Evolutionary conservation across 2,329 filamentous ascomycete genomes (phyloP).

Genomic region (Phialocephala subalpina): DNA sequence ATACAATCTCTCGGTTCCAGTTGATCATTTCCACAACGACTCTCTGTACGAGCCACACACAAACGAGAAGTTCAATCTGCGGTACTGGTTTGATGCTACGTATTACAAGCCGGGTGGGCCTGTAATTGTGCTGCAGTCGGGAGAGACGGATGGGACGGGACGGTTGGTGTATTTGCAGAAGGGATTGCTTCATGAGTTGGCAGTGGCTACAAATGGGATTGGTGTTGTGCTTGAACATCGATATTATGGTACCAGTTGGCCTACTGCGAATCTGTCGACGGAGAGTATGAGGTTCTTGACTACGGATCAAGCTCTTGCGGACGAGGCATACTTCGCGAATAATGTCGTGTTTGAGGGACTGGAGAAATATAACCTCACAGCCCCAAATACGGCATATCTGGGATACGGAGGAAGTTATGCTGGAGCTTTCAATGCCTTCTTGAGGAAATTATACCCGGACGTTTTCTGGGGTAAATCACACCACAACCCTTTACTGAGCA

Average conservation of each 20-base stretch:
- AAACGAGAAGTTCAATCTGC: conserved; percentile 70
- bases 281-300: conserved; percentile 82
- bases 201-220: conserved; percentile 75
- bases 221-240: conserved; percentile 86
- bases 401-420: conserved; percentile 87
- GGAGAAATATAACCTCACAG: conserved; percentile 71
- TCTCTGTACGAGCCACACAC: conserved; percentile 80
- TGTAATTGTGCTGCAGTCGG: conserved; percentile 78
- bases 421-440: conserved; percentile 79
- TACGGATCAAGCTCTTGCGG: conserved; percentile 83
- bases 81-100: conserved; percentile 85
- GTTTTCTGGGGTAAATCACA: conserved; percentile 68
- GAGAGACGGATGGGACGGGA: conserved; percentile 71
- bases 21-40: conserved; percentile 88
- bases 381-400: conserved; percentile 73
- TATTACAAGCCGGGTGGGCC: conserved; percentile 82
- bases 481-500: not conserved
- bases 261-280: conserved; percentile 69
- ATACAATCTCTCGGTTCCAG: conserved; percentile 47
- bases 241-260: conserved; percentile 84
- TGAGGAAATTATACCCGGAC: conserved; percentile 80
- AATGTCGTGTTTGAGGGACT: conserved; percentile 76
- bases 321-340: conserved; percentile 81
- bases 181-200: conserved; percentile 76
- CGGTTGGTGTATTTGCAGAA: conserved; percentile 78